Base-by-base conservation (phyloP, 192 early-diverging fungal genomes). In the Phycomyces nitens region DNA sequence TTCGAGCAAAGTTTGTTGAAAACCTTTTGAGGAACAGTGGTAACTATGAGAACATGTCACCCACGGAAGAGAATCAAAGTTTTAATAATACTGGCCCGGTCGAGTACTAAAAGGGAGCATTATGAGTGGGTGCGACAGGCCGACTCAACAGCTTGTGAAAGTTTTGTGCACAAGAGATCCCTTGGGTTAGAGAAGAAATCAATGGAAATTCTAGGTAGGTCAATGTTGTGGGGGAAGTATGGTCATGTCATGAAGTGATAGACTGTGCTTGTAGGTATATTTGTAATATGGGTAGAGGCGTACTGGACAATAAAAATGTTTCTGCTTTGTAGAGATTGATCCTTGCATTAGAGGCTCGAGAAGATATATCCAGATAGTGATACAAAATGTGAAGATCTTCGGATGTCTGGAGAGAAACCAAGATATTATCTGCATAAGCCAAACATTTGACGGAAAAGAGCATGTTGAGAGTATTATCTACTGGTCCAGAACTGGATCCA, bases 341-440 rank as follows among this genome's bases (percentile, higher is more conserved):
- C 20, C 54, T 64, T 0, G 51, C 62, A 34, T 70, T 70, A 0
- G 62, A 60, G 1, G 57, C 57, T 40, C 26, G 0, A 1, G 51
- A 5, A 39, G 64, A 70, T 5, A 9, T 8, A 0, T 18, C 1
- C 0, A 64, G 34, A 8, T 42, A 0, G 0, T 3, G 0, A 0
- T 39, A 22, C 0, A 70, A 24, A 0, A 5, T 7, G 0, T 2
- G 7, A 50, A 56, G 64, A 23, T 70, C 62, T n/a, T 57, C 34
- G 7, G 50, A 4, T 0, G 34, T 40, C 9, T 15, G 10, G 22
- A 65, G 41, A 11, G 39, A 55, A 5, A 54, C 26, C 14, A 69
- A 12, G 2, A 69, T 20, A 53, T 71, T 58, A 38, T 71, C 70
- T 10, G 63, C 70, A 29, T 61, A 61, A 11, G 59, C 47, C 11